These are phyloP conservation scores for Macrotyloma uniflorum DNA, from an alignment of 306 rosid species.

Conservation along the genomic window DNA sequence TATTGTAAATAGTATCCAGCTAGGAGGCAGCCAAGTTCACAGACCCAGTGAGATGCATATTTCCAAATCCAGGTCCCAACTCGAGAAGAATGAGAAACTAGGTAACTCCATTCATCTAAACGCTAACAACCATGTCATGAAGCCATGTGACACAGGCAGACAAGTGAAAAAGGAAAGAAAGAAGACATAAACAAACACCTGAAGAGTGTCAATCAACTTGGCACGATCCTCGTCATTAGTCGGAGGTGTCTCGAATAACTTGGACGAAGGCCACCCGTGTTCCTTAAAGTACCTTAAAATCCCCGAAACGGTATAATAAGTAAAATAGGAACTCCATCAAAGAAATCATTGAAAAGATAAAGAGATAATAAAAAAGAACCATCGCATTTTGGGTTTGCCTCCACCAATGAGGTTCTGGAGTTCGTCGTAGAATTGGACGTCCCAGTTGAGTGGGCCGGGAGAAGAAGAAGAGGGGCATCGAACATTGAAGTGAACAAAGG, in stretches of 20 bases:
- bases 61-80: neutral
- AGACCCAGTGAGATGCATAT: neutral
- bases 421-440: conserved; percentile 70
- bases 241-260: conserved; percentile 71
- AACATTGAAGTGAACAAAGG: conserved; percentile 72
- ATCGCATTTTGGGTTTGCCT: conserved; percentile 99
- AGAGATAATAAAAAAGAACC: conserved; percentile 29
- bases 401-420: conserved; percentile 91
- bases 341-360: neutral
- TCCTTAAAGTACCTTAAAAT: conserved; percentile 84
- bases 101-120: neutral
- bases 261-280: conserved; percentile 87
- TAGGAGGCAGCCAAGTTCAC: neutral
- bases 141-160: neutral
- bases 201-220: conserved; percentile 76
- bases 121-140: neutral
- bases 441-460: conserved; percentile 69
- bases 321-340: neutral
- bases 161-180: neutral
- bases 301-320: conserved; percentile 5
- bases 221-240: conserved; percentile 68
- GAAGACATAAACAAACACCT: conserved; percentile 49
- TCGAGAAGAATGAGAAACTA: neutral
- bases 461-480: conserved; percentile 59
- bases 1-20: neutral